phyloP scores from a whole-genome alignment of 768 basidiomycete species.

The Amanita rimosa region DNA sequence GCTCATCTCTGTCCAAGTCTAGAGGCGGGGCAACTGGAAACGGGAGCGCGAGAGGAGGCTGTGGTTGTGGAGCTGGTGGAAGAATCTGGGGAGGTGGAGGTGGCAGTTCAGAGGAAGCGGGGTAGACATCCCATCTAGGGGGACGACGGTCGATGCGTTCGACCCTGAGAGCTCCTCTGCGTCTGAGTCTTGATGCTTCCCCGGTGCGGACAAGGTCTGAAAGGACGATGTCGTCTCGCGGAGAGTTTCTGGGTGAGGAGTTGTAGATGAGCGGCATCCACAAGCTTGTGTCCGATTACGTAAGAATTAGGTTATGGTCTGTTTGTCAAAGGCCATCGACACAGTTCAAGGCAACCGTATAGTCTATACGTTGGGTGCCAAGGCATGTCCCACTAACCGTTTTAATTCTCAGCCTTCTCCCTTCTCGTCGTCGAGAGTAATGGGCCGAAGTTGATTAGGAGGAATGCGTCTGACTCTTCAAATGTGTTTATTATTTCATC shows the following conservation, averaged over 20 bases:
- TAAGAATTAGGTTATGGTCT: background rate
- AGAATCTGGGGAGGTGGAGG: background rate
- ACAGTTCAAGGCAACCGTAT: too few relatives aligned
- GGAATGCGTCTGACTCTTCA: too few relatives aligned
- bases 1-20: slow-evolving; percentile 6
- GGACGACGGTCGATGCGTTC: slow-evolving; percentile 21
- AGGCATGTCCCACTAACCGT: too few relatives aligned
- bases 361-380: too few relatives aligned
- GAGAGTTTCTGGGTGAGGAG: background rate
- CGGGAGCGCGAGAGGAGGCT: background rate
- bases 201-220: slow-evolving; percentile 62
- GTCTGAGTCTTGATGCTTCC: slow-evolving; percentile 62
- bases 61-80: background rate
- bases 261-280: background rate
- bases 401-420: too few relatives aligned
- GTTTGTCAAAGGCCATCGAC: too few relatives aligned
- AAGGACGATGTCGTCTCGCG: slow-evolving; percentile 49
- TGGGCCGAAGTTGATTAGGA: too few relatives aligned
- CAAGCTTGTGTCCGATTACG: background rate
- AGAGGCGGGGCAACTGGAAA: slow-evolving; percentile 1
- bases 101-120: background rate
- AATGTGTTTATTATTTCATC: too few relatives aligned
- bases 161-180: slow-evolving; percentile 61
- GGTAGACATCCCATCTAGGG: slow-evolving; percentile 2
- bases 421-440: too few relatives aligned